Evolutionary conservation across 192 early-diverging fungal genomes (phyloP).

Genomic region (Borealophlyctis nickersoniae): DNA sequence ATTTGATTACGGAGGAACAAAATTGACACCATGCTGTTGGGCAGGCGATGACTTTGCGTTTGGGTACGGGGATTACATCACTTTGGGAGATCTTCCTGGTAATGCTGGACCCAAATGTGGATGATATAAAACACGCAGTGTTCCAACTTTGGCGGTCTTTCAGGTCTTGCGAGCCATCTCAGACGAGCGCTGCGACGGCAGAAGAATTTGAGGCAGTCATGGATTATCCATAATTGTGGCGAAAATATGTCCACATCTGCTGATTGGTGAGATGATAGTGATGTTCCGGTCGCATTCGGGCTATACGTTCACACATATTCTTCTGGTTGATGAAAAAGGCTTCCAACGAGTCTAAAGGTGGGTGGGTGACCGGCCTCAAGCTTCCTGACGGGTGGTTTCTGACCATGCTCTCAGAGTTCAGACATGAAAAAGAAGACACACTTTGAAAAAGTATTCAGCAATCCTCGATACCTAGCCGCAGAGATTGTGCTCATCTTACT

Average conservation of each 20-base stretch:
- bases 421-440: too few relatives aligned
- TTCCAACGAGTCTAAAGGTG: too few relatives aligned
- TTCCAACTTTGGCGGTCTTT: neutral
- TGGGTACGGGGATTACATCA: slow-evolving; percentile 27
- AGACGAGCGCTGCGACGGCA: slow-evolving; percentile 13
- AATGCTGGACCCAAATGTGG: too few relatives aligned
- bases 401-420: too few relatives aligned
- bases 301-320: too few relatives aligned
- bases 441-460: slow-evolving; percentile 31
- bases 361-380: too few relatives aligned
- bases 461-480: slow-evolving; percentile 22
- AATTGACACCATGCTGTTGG: neutral
- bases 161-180: slow-evolving; percentile 36
- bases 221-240: slow-evolving; percentile 35
- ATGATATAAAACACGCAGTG: neutral
- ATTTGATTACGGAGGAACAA: neutral
- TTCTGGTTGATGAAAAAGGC: too few relatives aligned
- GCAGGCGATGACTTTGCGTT: slow-evolving; percentile 40
- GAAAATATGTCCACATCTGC: slow-evolving; percentile 26
- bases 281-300: too few relatives aligned
- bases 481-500: slow-evolving; percentile 41
- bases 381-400: too few relatives aligned
- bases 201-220: slow-evolving; percentile 33
- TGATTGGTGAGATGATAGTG: slow-evolving; percentile 37
- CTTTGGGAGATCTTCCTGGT: slow-evolving; percentile 19